Base-by-base conservation (phyloP, 805 yeast genomes). In the Grigorovia yakushimaensis region DNA sequence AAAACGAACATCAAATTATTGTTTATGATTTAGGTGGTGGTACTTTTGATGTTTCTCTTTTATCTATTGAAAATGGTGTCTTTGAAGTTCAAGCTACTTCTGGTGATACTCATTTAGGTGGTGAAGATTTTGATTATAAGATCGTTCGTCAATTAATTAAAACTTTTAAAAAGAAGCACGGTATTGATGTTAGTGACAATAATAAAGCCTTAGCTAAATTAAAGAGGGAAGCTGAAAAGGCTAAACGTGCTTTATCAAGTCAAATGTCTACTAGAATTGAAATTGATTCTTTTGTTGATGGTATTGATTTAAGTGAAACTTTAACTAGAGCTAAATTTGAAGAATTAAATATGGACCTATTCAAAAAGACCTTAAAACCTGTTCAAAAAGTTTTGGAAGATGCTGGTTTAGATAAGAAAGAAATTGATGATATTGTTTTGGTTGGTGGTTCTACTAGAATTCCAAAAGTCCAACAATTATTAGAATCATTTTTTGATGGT, bases 361-460 rank as follows among this genome's bases (percentile, higher is more conserved):
- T 91, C 79, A 88, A 87, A 76, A 86, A 86, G 70, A 91, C 98
- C 47, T 74, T 91, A 67, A 89, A 86, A 67, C 97, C 98, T 47
- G 98, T 91, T 56, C 95, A 88, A 72, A 91, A 85, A 72, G 98
- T 91, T 44, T 77, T 91, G 67, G 85, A 85, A 71, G 98, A 93
- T 70, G 81, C 97, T 46, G 91, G 89, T 67, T 77, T 89, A 54
- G 81, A 82, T 70, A 85, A 85, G 73, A 73, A 82, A 54, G 95
- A 87, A 60, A 79, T 91, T 61, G 88, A 91, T 69, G 98, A 91
- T 64, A 88, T 91, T 65, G 98, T 91, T 41, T 76, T 91, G 46
- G 98, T 91, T 65, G 98, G 98, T 77, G 98, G 98, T 72, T 91
- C 98, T 39, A 93, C 98, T 48, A 87, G 98, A 79, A 93, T 91